Conservation (phyloP, 805 yeast species). For the Hanseniaspora nectarophila region DNA sequence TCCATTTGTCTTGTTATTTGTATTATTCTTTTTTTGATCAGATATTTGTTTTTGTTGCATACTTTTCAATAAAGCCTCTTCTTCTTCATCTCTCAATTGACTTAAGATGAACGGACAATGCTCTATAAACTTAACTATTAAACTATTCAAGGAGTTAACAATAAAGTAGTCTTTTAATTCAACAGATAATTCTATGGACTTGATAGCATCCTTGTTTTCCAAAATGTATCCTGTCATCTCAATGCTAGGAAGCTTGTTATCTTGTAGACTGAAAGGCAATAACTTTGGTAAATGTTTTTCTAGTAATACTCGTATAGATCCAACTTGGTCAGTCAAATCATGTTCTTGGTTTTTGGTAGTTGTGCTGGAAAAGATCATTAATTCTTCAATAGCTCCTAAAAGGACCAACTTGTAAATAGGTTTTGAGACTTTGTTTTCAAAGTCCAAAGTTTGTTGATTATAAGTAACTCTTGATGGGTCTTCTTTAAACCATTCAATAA, state of each 20-base stretch:
- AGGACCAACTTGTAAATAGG: slow-evolving; percentile 50
- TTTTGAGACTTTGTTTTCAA: slow-evolving; percentile 42
- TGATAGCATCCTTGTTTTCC: slow-evolving; percentile 1
- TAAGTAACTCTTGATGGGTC: slow-evolving; percentile 28
- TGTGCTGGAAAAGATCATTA: slow-evolving; percentile 51
- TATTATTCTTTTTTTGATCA: not conserved
- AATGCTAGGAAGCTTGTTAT: slow-evolving; percentile 32
- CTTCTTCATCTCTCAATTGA: slow-evolving; percentile 59
- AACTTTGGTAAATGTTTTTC: slow-evolving; percentile 56
- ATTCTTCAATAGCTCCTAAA: slow-evolving; percentile 59
- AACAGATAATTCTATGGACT: slow-evolving; percentile 19
- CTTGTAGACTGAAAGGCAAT: slow-evolving; percentile 40
- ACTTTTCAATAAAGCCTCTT: slow-evolving; percentile 52
- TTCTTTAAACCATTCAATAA: slow-evolving; percentile 57
- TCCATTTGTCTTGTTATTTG: not conserved
- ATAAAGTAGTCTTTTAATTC: slow-evolving; percentile 25
- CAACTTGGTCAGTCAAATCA: slow-evolving; percentile 32
- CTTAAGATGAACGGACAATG: slow-evolving; percentile 58
- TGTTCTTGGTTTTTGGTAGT: slow-evolving; percentile 33
- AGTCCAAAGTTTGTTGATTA: slow-evolving; percentile 37
- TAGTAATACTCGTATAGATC: slow-evolving; percentile 52
- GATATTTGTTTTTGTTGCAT: slow-evolving; percentile 26
- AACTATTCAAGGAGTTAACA: slow-evolving; percentile 36
- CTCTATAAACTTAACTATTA: slow-evolving; percentile 45
- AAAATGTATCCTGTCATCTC: slow-evolving; percentile 5